These are phyloP conservation scores for Arabidopsis arenosa DNA, from an alignment of 345 rosid species.

Conservation along the genomic window DNA sequence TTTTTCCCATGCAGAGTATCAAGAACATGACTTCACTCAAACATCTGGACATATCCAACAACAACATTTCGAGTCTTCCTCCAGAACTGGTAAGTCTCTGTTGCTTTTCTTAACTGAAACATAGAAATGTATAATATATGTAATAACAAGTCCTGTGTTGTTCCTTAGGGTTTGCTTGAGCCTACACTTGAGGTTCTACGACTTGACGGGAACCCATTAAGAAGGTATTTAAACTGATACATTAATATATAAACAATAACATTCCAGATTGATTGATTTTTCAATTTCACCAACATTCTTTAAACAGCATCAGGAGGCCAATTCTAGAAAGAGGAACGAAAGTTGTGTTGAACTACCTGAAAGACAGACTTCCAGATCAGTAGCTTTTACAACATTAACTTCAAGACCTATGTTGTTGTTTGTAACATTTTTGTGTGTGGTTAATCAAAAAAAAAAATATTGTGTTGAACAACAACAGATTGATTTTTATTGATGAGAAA, in stretches of 20 bases:
- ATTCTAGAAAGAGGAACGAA: conserved; percentile 86
- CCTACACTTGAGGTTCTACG: conserved; percentile 76
- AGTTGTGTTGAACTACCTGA: conserved; percentile 77
- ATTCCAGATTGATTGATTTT: neutral
- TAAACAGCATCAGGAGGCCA: conserved; percentile 82
- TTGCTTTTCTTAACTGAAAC: conserved; percentile 18
- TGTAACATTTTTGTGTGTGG: conserved; percentile 35
- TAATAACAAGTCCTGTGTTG: neutral
- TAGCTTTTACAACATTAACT: conserved; percentile 35
- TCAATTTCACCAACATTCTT: conserved; percentile 9
- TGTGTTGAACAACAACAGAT: neutral
- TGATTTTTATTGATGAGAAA: conserved; percentile 13
- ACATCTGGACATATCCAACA: conserved; percentile 85
- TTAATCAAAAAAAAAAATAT: no score
- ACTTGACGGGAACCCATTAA: conserved; percentile 87
- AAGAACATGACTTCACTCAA: conserved; percentile 69
- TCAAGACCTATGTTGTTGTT: conserved; percentile 17
- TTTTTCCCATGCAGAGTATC: conserved; percentile 58
- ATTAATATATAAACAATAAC: neutral
- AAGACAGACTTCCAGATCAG: conserved; percentile 73
- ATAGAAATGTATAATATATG: neutral
- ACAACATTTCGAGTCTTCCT: conserved; percentile 78
- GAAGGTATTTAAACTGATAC: conserved; percentile 57
- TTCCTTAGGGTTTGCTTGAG: conserved; percentile 79
- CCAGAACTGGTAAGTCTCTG: conserved; percentile 64